Evolutionary conservation across 2,329 filamentous ascomycete species (phyloP).

Genomic region (Ceratocystis harringtonii): DNA sequence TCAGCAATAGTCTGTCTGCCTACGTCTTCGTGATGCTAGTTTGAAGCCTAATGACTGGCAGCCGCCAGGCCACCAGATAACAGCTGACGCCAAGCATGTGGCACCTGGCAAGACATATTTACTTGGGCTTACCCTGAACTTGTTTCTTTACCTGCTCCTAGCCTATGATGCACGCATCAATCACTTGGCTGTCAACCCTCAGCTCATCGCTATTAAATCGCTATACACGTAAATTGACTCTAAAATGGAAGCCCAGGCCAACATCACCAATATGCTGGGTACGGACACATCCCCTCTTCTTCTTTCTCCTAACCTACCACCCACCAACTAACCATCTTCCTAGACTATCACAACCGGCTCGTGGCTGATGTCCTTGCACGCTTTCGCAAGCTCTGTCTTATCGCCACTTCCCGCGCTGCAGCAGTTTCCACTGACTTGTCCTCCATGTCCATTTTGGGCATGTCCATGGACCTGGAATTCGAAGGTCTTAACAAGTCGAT

Average conservation of each 20-base stretch:
- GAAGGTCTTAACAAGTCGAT: slow-evolving; percentile 31
- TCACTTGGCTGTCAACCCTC: neutral
- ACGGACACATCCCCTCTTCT: slow-evolving; percentile 11
- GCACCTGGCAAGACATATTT: neutral
- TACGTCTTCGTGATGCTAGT: neutral
- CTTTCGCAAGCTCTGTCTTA: slow-evolving; percentile 31
- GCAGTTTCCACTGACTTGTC: slow-evolving; percentile 30
- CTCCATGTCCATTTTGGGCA: slow-evolving; percentile 29
- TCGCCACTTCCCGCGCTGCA: slow-evolving; percentile 27
- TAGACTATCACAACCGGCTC: slow-evolving; percentile 32
- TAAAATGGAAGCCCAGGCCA: slow-evolving; percentile 13
- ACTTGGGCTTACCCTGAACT: neutral
- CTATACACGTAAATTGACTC: neutral
- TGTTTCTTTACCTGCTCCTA: neutral
- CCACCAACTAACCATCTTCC: slow-evolving; percentile 16
- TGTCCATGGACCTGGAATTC: slow-evolving; percentile 33
- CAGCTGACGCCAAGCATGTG: neutral
- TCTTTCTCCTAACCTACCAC: neutral
- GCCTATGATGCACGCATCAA: neutral
- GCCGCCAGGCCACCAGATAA: neutral
- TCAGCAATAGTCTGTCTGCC: neutral
- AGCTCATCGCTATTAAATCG: neutral
- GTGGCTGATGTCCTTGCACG: slow-evolving; percentile 31
- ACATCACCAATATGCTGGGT: slow-evolving; percentile 27
- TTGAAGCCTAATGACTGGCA: neutral